These are phyloP conservation scores for Pisolithus microcarpus DNA, from an alignment of 768 basidiomycete species.

Conservation along the genomic window DNA sequence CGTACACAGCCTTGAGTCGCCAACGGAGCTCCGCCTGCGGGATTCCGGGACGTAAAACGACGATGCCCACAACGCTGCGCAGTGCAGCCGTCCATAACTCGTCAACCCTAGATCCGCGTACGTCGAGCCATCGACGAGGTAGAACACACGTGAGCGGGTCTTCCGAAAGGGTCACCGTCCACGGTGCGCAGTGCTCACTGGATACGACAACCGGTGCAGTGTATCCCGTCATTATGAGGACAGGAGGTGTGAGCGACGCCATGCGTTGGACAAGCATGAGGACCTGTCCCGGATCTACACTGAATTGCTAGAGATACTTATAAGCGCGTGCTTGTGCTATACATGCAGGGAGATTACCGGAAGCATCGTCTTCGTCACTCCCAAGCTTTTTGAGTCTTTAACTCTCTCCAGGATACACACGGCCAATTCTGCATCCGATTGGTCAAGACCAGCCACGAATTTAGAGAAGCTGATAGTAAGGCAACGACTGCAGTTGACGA, in stretches of 20 bases:
- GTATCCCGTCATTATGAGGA: constrained; percentile 67
- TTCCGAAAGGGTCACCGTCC: constrained; percentile 51
- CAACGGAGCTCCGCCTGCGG: constrained; percentile 65
- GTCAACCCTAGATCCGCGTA: constrained; percentile 50
- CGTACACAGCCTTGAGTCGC: constrained; percentile 66
- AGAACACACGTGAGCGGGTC: constrained; percentile 40
- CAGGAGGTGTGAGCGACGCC: constrained; percentile 42
- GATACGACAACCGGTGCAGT: constrained; percentile 48
- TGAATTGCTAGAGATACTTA: neutral
- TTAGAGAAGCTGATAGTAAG: constrained; percentile 15
- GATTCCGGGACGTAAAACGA: constrained; percentile 68
- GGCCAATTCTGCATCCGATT: constrained; percentile 15
- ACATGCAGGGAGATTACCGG: constrained; percentile 16
- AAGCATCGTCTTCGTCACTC: constrained; percentile 24
- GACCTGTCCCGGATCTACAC: constrained; percentile 7
- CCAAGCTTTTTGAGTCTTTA: constrained; percentile 13
- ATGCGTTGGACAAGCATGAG: constrained; percentile 35
- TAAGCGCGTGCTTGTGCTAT: neutral
- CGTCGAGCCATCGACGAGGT: constrained; percentile 74
- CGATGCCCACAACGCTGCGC: constrained; percentile 56
- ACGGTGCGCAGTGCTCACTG: constrained; percentile 40
- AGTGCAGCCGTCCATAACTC: constrained; percentile 70
- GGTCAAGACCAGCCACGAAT: constrained; percentile 16
- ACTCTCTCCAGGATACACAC: constrained; percentile 11
- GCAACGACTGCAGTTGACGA: constrained; percentile 29